Percentiles rank a stretch among this genome's conserved stretches.
Evolutionary conservation across 805 yeast genomes (phyloP).

Genomic region (Limtongia smithiae): DNA sequence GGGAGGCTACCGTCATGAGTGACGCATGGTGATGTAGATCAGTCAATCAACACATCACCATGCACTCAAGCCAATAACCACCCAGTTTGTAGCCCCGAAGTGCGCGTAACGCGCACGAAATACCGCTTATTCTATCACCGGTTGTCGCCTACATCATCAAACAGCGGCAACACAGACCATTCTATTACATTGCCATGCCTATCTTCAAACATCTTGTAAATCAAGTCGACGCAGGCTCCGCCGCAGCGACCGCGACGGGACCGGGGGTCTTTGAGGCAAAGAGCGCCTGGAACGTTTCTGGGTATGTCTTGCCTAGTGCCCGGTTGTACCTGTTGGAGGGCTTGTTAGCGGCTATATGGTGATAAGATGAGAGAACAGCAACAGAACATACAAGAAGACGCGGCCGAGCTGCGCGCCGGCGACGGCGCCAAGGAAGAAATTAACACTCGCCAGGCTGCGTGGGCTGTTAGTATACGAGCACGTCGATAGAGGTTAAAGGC

Average conservation of each 20-base stretch:
- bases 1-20: slow-evolving; percentile 1
- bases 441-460: slow-evolving; percentile 71
- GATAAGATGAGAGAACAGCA: not conserved
- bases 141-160: too few species aligned
- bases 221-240: slow-evolving; percentile 5
- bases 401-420: slow-evolving; percentile 81
- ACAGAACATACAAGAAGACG: slow-evolving; percentile 39
- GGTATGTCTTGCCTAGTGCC: slow-evolving; percentile 21
- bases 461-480: not conserved
- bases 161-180: too few species aligned
- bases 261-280: slow-evolving; percentile 10
- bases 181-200: too few species aligned
- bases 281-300: slow-evolving; percentile 25
- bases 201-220: too few species aligned
- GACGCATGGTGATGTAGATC: too few species aligned
- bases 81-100: too few species aligned
- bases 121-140: too few species aligned
- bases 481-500: not conserved
- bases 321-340: slow-evolving; percentile 10
- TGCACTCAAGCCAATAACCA: too few species aligned
- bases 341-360: not conserved
- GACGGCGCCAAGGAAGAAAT: slow-evolving; percentile 86
- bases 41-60: too few species aligned
- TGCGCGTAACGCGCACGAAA: too few species aligned
- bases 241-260: slow-evolving; percentile 4